Evolutionary conservation across 148 eudicot species (phyloP).

Genomic region (Cornus florida): DNA sequence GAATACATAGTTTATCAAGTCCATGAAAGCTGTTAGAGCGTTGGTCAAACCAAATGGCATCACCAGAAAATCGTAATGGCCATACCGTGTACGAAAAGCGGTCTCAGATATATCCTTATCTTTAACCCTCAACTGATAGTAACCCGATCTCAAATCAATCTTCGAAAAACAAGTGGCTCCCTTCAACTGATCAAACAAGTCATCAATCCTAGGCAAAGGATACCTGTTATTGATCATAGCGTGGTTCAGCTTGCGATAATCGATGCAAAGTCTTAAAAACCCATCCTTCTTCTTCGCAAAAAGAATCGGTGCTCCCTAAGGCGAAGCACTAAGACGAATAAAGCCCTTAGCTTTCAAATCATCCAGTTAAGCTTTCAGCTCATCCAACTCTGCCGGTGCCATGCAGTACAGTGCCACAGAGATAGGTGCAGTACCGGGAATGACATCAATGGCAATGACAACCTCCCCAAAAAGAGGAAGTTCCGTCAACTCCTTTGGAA

Average conservation of each 20-base stretch:
- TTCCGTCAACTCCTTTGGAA: not conserved
- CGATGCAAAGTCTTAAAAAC: not conserved
- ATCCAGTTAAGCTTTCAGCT: not conserved
- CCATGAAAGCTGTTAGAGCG: not conserved
- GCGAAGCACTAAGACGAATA: not conserved
- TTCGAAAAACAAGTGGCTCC: not conserved
- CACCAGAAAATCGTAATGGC: constrained; percentile 5
- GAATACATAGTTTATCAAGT: not conserved
- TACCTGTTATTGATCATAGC: not conserved
- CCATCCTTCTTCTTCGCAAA: constrained; percentile 6
- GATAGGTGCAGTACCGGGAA: not conserved
- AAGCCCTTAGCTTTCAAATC: not conserved
- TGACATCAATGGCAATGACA: not conserved
- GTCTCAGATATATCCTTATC: not conserved
- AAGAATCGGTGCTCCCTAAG: not conserved
- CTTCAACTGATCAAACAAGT: not conserved
- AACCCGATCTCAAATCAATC: not conserved
- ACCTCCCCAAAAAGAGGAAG: not conserved
- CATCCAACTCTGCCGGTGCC: not conserved
- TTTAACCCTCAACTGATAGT: not conserved
- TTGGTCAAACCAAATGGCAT: not conserved
- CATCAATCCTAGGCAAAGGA: not conserved
- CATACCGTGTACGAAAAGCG: not conserved
- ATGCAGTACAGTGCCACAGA: not conserved
- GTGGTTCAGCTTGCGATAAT: not conserved